Conservation (phyloP, 2,329 filamentous ascomycete species). For the Ceratocystis albifundus region DNA sequence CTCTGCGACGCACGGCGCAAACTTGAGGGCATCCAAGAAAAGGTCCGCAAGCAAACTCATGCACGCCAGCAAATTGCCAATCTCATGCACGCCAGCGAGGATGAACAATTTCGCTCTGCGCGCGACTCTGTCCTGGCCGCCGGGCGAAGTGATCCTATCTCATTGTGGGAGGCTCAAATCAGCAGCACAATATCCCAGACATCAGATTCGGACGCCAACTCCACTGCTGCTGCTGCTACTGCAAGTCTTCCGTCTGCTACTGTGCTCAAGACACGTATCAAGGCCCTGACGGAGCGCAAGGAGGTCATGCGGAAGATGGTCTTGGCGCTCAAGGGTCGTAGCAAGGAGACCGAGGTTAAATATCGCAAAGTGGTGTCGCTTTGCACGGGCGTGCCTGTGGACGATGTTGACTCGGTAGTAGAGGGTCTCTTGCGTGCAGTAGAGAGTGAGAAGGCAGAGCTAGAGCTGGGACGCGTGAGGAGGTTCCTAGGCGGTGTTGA, state of each 20-base stretch:
- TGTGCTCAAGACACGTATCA: conserved; percentile 54
- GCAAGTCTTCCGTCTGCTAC: conserved; percentile 29
- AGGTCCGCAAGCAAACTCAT: conserved; percentile 53
- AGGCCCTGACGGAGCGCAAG: conserved; percentile 60
- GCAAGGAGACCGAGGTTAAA: conserved; percentile 72
- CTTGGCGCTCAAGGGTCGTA: conserved; percentile 60
- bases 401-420: conserved; percentile 67
- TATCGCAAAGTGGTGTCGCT: conserved; percentile 80
- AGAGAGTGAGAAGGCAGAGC: conserved; percentile 68
- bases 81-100: conserved; percentile 59
- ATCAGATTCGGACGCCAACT: conserved; percentile 32
- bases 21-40: conserved; percentile 58
- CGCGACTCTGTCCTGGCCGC: conserved; percentile 26
- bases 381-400: conserved; percentile 69
- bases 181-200: conserved; percentile 34
- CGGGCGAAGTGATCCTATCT: conserved; percentile 36
- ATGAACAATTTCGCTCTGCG: conserved; percentile 47
- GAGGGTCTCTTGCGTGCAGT: conserved; percentile 74
- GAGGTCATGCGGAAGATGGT: conserved; percentile 55
- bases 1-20: conserved; percentile 65
- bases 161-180: conserved; percentile 45
- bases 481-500: conserved; percentile 65
- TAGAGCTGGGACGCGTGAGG: conserved; percentile 64
- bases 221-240: conserved; percentile 32
- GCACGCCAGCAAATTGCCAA: conserved; percentile 64